Conservation (phyloP, 2,329 filamentous ascomycete species). For the Teratosphaeria epicoccoides region DNA sequence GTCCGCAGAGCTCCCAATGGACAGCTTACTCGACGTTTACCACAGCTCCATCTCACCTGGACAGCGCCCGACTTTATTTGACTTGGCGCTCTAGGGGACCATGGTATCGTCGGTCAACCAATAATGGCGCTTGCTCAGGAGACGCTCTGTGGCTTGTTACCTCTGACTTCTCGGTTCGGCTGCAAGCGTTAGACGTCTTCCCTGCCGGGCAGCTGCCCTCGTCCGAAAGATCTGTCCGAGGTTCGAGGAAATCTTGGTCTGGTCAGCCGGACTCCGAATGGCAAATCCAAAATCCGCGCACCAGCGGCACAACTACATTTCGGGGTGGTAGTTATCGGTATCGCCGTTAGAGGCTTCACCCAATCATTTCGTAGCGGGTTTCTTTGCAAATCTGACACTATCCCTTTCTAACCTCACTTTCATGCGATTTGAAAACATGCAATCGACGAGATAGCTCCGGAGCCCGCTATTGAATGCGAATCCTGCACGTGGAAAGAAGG, state of each 20-base stretch:
- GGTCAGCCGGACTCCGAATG: background rate
- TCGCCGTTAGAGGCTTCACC: too few relatives aligned
- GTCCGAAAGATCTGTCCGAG: background rate
- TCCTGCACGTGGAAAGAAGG: too few relatives aligned
- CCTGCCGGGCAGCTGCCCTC: too few relatives aligned
- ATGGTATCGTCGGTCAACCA: background rate
- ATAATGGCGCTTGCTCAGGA: background rate
- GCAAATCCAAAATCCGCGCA: background rate
- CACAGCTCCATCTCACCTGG: background rate
- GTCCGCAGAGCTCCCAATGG: background rate
- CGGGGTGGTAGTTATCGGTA: too few relatives aligned
- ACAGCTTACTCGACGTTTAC: background rate
- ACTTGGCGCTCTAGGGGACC: background rate
- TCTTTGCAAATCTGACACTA: too few relatives aligned
- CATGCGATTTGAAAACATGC: too few relatives aligned
- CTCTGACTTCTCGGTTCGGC: background rate
- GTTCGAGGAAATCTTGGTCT: background rate
- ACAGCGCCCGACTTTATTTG: background rate
- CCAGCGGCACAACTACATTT: too few relatives aligned
- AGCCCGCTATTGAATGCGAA: too few relatives aligned
- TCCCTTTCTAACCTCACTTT: too few relatives aligned
- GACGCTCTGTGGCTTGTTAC: background rate
- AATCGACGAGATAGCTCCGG: too few relatives aligned
- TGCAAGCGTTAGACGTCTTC: background rate
- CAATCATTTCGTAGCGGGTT: too few relatives aligned